Conservation (phyloP, 768 basidiomycete genomes). For the Kwoniella sp. region DNA sequence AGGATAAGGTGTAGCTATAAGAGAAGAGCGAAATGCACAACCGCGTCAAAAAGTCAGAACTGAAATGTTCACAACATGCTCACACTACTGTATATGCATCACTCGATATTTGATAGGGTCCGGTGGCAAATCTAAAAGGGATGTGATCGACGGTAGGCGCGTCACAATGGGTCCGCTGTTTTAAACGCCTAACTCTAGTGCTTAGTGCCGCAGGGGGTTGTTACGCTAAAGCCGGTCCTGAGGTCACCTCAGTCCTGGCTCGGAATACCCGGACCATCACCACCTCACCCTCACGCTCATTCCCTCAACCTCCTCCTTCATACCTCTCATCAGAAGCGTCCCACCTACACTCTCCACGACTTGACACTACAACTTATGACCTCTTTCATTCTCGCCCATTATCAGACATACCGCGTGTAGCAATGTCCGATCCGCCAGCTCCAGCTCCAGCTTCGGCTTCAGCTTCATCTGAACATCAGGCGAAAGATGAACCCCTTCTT, state of each 20-base stretch:
- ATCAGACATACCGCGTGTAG: no score
- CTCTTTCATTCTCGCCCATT: neutral
- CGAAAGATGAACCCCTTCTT: conserved; percentile 10
- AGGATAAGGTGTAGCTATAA: neutral
- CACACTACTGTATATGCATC: neutral
- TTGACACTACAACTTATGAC: neutral
- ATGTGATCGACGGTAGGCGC: neutral
- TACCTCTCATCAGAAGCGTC: neutral
- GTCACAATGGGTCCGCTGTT: neutral
- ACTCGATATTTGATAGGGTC: conserved; percentile 2
- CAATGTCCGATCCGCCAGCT: conserved; percentile 12
- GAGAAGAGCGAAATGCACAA: no score
- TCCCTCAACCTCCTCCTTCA: neutral
- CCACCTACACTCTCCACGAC: neutral
- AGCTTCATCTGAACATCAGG: neutral
- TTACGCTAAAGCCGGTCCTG: conserved; percentile 5
- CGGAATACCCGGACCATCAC: neutral
- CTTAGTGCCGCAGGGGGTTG: neutral
- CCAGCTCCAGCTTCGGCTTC: neutral
- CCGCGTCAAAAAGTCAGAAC: no score
- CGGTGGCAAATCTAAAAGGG: neutral
- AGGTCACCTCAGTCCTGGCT: neutral
- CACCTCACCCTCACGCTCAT: neutral
- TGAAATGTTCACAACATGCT: neutral
- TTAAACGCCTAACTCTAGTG: no score